Conservation (phyloP, 345 rosid genomes). For the Stellera chamaejasme region DNA sequence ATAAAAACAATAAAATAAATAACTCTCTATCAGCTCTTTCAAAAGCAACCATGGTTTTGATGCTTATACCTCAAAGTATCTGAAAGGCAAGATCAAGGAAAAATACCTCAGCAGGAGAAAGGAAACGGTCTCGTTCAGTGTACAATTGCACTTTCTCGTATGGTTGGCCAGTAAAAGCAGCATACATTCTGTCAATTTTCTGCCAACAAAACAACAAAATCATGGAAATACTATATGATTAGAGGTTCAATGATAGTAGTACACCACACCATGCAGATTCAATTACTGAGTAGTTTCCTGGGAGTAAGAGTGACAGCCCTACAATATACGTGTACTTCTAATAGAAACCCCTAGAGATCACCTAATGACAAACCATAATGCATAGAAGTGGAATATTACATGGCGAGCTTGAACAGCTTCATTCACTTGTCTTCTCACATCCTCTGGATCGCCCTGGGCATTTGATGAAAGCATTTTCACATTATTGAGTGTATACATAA, state of each 20-base stretch:
- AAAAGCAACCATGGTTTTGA: neutral
- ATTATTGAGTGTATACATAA: no score
- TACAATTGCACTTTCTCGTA: slow-evolving; percentile 74
- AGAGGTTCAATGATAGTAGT: neutral
- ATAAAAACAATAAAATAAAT: neutral
- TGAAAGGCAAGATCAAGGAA: slow-evolving; percentile 1
- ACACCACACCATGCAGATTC: no score
- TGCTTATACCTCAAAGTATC: neutral
- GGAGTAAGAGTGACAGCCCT: no score
- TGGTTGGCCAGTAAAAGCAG: slow-evolving; percentile 82
- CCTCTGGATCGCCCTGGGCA: slow-evolving; percentile 67
- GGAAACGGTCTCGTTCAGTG: slow-evolving; percentile 83
- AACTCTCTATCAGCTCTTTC: neutral
- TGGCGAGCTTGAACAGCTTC: slow-evolving; percentile 76
- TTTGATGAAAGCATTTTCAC: no score
- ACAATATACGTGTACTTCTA: no score
- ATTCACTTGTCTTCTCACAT: slow-evolving; percentile 76
- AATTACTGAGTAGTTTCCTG: no score
- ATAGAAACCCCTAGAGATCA: no score
- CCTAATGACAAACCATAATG: no score
- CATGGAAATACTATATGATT: slow-evolving; percentile 2
- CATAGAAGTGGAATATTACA: slow-evolving; percentile 24
- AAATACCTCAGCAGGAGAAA: slow-evolving; percentile 75
- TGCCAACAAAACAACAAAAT: slow-evolving; percentile 20
- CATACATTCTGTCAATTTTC: slow-evolving; percentile 87